Conservation (phyloP, 202 grass and related monocot species). For the Schoenoplectus tabernaemontani region DNA sequence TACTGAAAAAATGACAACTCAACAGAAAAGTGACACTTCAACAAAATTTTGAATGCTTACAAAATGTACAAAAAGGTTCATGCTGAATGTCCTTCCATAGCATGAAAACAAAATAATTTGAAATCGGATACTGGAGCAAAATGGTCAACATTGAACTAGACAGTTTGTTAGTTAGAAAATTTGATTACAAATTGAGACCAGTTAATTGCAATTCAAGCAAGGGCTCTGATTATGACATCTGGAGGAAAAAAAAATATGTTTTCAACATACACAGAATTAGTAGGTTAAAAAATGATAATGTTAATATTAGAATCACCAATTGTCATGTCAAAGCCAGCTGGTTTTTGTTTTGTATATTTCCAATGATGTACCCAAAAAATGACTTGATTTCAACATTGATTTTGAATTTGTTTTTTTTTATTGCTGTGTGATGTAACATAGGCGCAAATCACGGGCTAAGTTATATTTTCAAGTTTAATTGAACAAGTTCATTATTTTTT, state of each 20-base stretch:
- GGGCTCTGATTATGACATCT: background rate
- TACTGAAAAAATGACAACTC: background rate
- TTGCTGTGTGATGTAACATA: background rate
- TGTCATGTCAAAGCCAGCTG: constrained; percentile 1
- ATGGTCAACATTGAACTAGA: background rate
- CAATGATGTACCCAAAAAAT: background rate
- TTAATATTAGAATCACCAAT: background rate
- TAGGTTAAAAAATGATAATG: background rate
- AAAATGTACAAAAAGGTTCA: constrained; percentile 2
- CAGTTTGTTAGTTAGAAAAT: background rate
- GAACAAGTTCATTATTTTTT: background rate
- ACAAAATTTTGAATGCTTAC: background rate
- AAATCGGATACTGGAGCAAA: background rate
- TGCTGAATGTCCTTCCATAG: background rate
- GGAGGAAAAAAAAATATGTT: background rate
- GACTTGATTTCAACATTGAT: background rate
- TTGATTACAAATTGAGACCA: background rate
- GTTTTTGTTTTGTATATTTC: background rate
- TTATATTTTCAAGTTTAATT: background rate
- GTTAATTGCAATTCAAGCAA: background rate
- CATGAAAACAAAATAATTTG: background rate
- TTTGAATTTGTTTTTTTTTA: background rate
- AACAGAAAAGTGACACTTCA: constrained; percentile 16
- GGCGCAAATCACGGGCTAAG: background rate
- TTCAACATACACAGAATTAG: background rate